Conservation (phyloP, 2,329 filamentous ascomycete species). For the Fusarium solani-melongenae region DNA sequence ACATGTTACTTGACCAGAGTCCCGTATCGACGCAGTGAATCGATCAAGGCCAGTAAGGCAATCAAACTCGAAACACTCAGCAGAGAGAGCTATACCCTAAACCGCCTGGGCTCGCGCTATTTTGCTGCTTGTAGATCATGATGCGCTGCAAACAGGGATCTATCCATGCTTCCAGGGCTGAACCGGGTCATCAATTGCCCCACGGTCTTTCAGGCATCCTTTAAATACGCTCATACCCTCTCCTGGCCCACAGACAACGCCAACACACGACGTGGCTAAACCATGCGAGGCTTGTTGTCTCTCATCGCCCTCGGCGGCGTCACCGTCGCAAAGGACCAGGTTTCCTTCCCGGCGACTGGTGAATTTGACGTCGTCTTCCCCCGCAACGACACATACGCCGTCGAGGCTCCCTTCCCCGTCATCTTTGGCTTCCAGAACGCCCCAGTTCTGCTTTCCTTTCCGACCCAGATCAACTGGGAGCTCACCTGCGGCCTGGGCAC, state of each 20-base stretch:
- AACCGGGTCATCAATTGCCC: constrained; percentile 9
- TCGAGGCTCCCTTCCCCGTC: constrained; percentile 23
- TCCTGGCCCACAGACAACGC: neutral
- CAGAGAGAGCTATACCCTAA: constrained; percentile 7
- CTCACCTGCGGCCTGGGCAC: constrained; percentile 13
- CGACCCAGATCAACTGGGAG: constrained; percentile 18
- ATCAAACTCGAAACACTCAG: constrained; percentile 8
- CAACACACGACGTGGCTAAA: neutral
- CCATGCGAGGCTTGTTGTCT: neutral
- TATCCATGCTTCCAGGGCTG: constrained; percentile 18
- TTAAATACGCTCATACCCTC: neutral
- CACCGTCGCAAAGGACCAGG: constrained; percentile 1
- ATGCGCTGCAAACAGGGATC: constrained; percentile 2
- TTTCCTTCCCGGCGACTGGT: constrained; percentile 22
- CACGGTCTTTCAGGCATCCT: neutral
- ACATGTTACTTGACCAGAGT: no score
- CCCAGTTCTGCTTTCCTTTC: constrained; percentile 20
- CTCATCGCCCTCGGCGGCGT: neutral
- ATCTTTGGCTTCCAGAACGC: constrained; percentile 31
- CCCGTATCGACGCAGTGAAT: no score
- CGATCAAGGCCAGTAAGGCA: neutral
- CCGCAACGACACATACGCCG: constrained; percentile 23
- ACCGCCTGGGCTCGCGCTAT: constrained; percentile 3
- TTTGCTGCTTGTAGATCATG: neutral
- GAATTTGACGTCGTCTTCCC: constrained; percentile 30